These are phyloP conservation scores for Fulvia fulva DNA, from an alignment of 2,329 filamentous ascomycete species.

Conservation along the genomic window DNA sequence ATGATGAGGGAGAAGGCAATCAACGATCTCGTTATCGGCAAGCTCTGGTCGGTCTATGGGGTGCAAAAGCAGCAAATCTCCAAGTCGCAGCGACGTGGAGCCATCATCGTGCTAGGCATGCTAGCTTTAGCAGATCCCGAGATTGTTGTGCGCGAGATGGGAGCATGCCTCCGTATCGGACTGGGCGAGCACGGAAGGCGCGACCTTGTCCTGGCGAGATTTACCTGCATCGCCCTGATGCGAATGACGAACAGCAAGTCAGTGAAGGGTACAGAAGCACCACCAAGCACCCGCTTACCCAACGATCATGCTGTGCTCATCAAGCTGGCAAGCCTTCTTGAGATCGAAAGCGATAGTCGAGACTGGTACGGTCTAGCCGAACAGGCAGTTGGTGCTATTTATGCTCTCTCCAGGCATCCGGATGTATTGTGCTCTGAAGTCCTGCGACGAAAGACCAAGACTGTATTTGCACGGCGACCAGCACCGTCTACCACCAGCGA, in stretches of 20 bases:
- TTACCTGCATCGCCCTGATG: slow-evolving; percentile 87
- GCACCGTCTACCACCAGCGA: slow-evolving; percentile 30
- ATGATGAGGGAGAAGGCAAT: slow-evolving; percentile 96
- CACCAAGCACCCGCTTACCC: slow-evolving; percentile 68
- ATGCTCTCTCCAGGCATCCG: slow-evolving; percentile 87
- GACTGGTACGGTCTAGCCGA: slow-evolving; percentile 94
- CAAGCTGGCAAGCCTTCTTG: slow-evolving; percentile 77
- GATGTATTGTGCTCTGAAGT: slow-evolving; percentile 91
- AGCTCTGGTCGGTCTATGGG: slow-evolving; percentile 96
- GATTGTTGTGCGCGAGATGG: slow-evolving; percentile 91
- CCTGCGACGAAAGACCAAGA: slow-evolving; percentile 77
- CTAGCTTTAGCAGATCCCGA: slow-evolving; percentile 87
- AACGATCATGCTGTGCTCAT: slow-evolving; percentile 88
- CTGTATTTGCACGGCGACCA: slow-evolving; percentile 65
- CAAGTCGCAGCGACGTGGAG: slow-evolving; percentile 79
- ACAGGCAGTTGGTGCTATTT: slow-evolving; percentile 93
- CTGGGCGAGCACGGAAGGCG: slow-evolving; percentile 73
- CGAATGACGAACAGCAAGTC: slow-evolving; percentile 83
- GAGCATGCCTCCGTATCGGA: slow-evolving; percentile 87
- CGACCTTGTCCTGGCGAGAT: slow-evolving; percentile 87
- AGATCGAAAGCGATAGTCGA: slow-evolving; percentile 82
- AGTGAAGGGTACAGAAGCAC: slow-evolving; percentile 65
- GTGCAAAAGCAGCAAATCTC: slow-evolving; percentile 93
- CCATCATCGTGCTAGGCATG: slow-evolving; percentile 97
- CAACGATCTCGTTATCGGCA: slow-evolving; percentile 78